These are phyloP conservation scores for Exutisphaerella laricina DNA, from an alignment of 2,329 filamentous ascomycete genomes.

Conservation along the genomic window DNA sequence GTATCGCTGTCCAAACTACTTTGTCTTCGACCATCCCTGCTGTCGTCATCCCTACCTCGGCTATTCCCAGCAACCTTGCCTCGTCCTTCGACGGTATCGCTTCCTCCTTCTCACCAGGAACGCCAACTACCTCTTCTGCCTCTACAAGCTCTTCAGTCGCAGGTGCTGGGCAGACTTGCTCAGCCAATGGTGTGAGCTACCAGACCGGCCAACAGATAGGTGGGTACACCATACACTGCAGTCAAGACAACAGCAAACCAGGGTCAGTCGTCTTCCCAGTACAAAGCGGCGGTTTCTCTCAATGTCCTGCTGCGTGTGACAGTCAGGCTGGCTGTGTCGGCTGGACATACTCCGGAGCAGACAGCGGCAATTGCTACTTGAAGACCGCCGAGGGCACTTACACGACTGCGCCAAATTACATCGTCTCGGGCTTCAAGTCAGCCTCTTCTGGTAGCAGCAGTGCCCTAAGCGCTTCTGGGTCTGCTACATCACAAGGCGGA, in stretches of 20 bases:
- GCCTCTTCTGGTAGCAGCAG: not conserved
- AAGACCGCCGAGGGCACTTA: constrained; percentile 6
- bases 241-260: constrained; percentile 3
- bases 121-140: not conserved
- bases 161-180: not conserved
- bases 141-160: not conserved
- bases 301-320: constrained; percentile 8
- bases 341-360: constrained; percentile 5
- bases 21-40: not conserved
- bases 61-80: not conserved
- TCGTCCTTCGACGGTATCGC: not conserved
- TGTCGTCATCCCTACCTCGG: not conserved
- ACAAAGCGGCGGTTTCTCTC: constrained; percentile 2
- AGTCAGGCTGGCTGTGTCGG: constrained; percentile 4
- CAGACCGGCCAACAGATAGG: not conserved
- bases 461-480: not conserved
- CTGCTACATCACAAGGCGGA: not conserved
- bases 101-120: not conserved
- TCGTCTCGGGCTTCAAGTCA: constrained; percentile 8
- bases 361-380: constrained; percentile 8
- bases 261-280: not conserved
- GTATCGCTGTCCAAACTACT: not conserved
- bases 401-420: not conserved
- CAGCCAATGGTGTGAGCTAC: constrained; percentile 1
- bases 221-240: constrained; percentile 3